Evolutionary conservation across 176 grass and related monocot species (phyloP), one percentile per base, ranked within the genome.

Genomic region (Avena sativa): DNA sequence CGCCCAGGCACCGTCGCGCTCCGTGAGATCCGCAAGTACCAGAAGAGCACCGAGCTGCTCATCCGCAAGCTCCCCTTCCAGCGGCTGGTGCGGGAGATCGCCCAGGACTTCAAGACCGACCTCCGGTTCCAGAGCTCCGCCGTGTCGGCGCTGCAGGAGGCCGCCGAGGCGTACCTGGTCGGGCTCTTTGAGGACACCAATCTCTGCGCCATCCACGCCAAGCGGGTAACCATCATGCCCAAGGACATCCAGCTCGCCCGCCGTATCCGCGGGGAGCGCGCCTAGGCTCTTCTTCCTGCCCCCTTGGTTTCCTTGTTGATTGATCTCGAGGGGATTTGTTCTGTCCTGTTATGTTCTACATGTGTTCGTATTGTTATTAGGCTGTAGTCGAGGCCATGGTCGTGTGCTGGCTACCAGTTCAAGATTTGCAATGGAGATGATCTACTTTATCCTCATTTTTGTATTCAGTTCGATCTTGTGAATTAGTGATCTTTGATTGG

Each of bases 221-320:
- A 98, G 93, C 82, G 90, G 52, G 90, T 98, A 32, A 98, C 93
- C 47, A 95, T 95, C 88, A 95, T 95, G 91, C 91, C 93, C 47
- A 98, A 95, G 91, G 96, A 95, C 57, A 92, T 98, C 86, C 91
- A 98, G 86, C 96, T 95, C 73, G 93, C 93, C 0, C 88, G 91
- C 20, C 90, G 93, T 23, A 55, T 55, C 52, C 52, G 52, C 1
- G 52, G 52, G 13, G 52, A 55, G 14, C 52, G 52, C 14, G 52
- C 52, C 14, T 16, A 16, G 52, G 52, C 52, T 55, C 52, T 55
- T 4, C 14, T 55, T 25, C 59, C 12, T 11, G n/a, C 46, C 3
- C 20, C n/a, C 46, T 9, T 47, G 12, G 13, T 62, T 63, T 13
- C 8, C 32, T 49, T 28, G 13, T 9, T 9, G 49, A 6, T 44